A percentile compares a stretch with the other conserved stretches of the same genome.
Conservation (phyloP, 2,329 filamentous ascomycete genomes). For the Emericellopsis cladophorae region DNA sequence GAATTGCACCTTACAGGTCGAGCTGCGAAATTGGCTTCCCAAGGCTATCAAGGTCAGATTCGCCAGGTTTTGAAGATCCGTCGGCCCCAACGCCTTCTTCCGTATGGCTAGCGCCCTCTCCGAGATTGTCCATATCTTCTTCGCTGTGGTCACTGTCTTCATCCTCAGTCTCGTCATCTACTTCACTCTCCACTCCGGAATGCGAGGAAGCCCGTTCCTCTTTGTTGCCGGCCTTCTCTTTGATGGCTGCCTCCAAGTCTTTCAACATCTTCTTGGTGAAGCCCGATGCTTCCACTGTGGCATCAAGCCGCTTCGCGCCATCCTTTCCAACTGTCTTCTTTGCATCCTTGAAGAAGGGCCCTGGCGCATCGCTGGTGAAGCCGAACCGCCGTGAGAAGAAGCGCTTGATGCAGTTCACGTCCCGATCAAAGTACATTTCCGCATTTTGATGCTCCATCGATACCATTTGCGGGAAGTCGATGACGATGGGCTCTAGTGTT, state of each 20-base stretch:
- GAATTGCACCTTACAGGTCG: no score
- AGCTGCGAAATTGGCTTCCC: no score
- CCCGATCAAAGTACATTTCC: slow-evolving; percentile 93
- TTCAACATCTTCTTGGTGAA: slow-evolving; percentile 97
- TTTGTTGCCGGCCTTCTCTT: slow-evolving; percentile 50
- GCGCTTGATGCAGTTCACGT: slow-evolving; percentile 88
- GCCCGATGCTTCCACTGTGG: slow-evolving; percentile 80
- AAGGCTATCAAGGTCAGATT: no score
- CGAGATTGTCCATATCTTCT: no score
- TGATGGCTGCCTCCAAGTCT: slow-evolving; percentile 84
- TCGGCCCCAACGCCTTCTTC: no score
- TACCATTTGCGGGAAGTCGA: slow-evolving; percentile 97
- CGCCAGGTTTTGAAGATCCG: no score
- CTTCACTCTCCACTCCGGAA: slow-evolving; percentile 14
- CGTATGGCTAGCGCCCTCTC: no score
- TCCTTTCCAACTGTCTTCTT: slow-evolving; percentile 59
- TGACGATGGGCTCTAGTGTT: slow-evolving; percentile 64
- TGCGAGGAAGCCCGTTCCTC: slow-evolving; percentile 9
- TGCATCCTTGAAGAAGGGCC: slow-evolving; percentile 76
- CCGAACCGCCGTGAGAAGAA: slow-evolving; percentile 87
- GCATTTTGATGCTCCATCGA: slow-evolving; percentile 90
- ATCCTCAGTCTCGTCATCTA: slow-evolving; percentile 9
- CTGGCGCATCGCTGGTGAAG: slow-evolving; percentile 69
- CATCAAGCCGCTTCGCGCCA: slow-evolving; percentile 61
- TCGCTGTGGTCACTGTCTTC: no score